phyloP scores from a whole-genome alignment of 768 basidiomycete species.

The Auricularia auricula-judae region DNA sequence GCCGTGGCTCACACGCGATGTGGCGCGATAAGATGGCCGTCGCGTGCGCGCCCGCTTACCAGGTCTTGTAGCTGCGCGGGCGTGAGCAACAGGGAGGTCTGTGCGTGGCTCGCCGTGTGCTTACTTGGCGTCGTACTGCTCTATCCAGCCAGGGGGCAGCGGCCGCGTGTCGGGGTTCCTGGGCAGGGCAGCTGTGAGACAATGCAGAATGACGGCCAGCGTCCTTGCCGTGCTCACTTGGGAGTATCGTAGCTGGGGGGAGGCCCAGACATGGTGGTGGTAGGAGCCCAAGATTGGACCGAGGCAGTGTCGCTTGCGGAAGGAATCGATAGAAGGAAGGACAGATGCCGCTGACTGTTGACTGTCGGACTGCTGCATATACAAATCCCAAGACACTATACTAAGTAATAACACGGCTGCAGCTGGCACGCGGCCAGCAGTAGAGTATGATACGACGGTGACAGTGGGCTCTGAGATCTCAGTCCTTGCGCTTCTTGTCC shows the following conservation, averaged over 20 bases:
- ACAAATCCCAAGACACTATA: not conserved
- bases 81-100: conserved; percentile 6
- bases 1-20: not conserved
- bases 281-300: not conserved
- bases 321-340: not conserved
- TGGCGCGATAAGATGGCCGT: not conserved
- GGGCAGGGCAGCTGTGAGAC: conserved; percentile 24
- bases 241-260: not conserved
- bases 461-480: not conserved
- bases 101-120: conserved; percentile 15
- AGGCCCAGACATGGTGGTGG: not conserved
- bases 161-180: conserved; percentile 37
- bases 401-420: too few relatives aligned
- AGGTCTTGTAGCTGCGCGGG: conserved; percentile 45
- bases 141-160: conserved; percentile 51
- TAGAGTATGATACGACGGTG: not conserved
- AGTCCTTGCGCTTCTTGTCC: not conserved
- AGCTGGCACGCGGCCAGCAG: too few relatives aligned
- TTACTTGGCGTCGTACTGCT: conserved; percentile 58
- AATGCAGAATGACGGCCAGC: conserved; percentile 23
- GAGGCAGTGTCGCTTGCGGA: not conserved
- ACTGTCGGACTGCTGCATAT: not conserved
- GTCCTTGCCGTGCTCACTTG: not conserved
- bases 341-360: too few relatives aligned
- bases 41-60: conserved; percentile 29